Evolutionary conservation across 768 basidiomycete genomes (phyloP).

Genomic region (Boletus subparvulus): DNA sequence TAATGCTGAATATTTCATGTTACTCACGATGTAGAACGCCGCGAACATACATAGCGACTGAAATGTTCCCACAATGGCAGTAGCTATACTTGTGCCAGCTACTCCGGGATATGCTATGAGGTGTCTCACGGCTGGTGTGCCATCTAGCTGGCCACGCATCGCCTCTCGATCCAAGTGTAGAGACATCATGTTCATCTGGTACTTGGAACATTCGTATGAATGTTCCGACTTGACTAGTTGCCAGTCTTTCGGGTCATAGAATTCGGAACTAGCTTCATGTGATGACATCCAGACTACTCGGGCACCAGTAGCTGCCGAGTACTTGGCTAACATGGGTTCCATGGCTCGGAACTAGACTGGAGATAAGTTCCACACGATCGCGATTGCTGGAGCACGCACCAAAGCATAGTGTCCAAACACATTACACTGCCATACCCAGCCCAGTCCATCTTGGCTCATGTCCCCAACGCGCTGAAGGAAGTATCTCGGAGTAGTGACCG

Average conservation of each 20-base stretch:
- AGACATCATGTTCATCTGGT: constrained; percentile 70
- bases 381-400: constrained; percentile 42
- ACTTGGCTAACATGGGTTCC: constrained; percentile 49
- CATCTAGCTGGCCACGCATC: constrained; percentile 22
- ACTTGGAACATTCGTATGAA: constrained; percentile 73
- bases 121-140: constrained; percentile 40
- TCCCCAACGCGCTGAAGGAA: constrained; percentile 60
- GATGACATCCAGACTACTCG: constrained; percentile 84
- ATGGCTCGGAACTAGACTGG: constrained; percentile 59
- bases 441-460: constrained; percentile 65
- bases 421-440: constrained; percentile 84
- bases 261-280: constrained; percentile 53
- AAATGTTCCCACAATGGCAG: constrained; percentile 44
- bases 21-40: constrained; percentile 63
- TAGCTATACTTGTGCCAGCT: constrained; percentile 60
- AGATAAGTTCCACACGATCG: constrained; percentile 3
- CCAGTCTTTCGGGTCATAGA: constrained; percentile 66
- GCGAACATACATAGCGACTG: constrained; percentile 49
- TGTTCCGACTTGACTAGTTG: constrained; percentile 60
- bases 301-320: constrained; percentile 42
- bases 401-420: constrained; percentile 78
- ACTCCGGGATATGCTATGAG: constrained; percentile 70
- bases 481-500: constrained; percentile 55
- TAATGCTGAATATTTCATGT: background rate
- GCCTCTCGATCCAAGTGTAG: constrained; percentile 52